Base-by-base conservation (phyloP, 768 basidiomycete genomes). In the Amanita rubescens region DNA sequence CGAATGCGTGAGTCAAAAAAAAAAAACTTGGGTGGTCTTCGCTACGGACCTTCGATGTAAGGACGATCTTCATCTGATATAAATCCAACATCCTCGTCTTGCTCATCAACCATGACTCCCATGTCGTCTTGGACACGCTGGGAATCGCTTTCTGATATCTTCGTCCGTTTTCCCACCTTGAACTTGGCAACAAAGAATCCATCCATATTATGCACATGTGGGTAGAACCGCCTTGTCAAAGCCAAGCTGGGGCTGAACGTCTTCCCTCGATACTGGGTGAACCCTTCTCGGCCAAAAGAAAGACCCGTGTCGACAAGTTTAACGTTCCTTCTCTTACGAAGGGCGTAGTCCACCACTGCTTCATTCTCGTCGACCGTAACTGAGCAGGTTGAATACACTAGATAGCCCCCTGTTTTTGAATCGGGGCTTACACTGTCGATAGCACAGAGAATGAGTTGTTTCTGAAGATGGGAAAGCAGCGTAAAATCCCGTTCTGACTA, bases 191-290 rank as follows among this genome's bases (percentile, higher is more conserved):
- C 94, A 68, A 80, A 99, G 78, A 99, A 99, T 5, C 96, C 96
- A 67, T 99, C 96, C 94, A 98, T 96, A 70, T 99, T 99, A 72
- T 97, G 94, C 61, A 96, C 94, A 69, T 97, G 94, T 14, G 94
- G 90, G 66, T 94, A 95, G 68, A 93, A 95, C 56, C 96, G 75
- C 60, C 93, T 75, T 17, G 96, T 96, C 58, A 95, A 69, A 57
- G 73, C 77, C 62, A 99, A 66, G 58, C 80, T 87, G 32, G 87
- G 76, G 65, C 84, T 77, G 71, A 98, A 98, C 27, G 70, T 79
- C 77, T 94, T 98, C 19, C 95, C 96, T 49, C 92, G 84, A 74
- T 85, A 98, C 56, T 78, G 81, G 30, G 85, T 89, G 71, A 86
- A 97, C 5, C 96, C 96, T 65, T 91, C 88, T 25, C 86, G 80